Evolutionary conservation across 345 rosid genomes (phyloP).

Genomic region (Syzygium aromaticum): DNA sequence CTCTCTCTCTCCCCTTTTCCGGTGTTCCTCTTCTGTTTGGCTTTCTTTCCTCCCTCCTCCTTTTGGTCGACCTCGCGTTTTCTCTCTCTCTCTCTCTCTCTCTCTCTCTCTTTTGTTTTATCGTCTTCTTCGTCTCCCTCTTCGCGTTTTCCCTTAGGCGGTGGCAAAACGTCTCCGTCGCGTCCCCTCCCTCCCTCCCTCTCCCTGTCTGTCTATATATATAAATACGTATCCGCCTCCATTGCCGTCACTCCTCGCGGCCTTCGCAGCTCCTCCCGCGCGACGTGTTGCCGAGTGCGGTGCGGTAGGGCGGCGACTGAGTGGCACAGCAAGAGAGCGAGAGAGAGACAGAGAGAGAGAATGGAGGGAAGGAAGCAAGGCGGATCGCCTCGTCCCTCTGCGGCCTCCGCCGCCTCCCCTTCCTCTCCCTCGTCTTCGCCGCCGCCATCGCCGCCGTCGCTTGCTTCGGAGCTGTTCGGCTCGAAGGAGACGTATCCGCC

Average conservation of each 20-base stretch:
- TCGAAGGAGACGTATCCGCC: slow-evolving; percentile 26
- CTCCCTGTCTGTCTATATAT: neutral
- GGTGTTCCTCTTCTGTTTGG: slow-evolving; percentile 1
- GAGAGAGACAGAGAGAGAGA: slow-evolving; percentile 1
- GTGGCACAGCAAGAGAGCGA: neutral
- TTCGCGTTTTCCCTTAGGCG: neutral
- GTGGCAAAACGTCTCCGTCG: neutral
- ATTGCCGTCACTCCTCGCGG: neutral
- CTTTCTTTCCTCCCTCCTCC: neutral
- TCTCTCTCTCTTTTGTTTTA: neutral
- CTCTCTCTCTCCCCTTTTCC: neutral
- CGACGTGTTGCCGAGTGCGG: neutral
- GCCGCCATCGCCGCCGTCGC: slow-evolving; percentile 13
- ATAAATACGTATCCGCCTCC: neutral
- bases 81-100: neutral
- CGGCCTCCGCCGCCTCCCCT: slow-evolving; percentile 34
- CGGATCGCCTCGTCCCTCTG: slow-evolving; percentile 10
- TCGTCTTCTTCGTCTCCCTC: neutral
- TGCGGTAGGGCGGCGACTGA: neutral
- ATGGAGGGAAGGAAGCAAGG: slow-evolving; percentile 55
- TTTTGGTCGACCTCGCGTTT: neutral
- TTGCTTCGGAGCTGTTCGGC: slow-evolving; percentile 64
- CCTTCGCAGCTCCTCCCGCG: neutral
- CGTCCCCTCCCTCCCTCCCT: neutral
- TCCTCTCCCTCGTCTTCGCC: neutral